Base-by-base conservation (phyloP, 345 rosid species). In the Eutrema japonicum region DNA sequence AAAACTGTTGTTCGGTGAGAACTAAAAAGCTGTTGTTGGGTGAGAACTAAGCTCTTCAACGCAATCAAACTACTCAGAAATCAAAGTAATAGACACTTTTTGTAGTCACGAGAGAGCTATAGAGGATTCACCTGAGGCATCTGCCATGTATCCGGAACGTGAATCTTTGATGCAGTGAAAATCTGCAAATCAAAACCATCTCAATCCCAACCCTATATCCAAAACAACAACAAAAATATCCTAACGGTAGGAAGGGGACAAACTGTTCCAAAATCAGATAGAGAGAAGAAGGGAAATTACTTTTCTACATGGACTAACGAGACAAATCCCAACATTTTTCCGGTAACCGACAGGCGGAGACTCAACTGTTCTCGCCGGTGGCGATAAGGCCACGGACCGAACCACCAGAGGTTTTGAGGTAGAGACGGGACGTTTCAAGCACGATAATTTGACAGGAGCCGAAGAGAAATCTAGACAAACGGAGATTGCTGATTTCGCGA, bases 301-400 rank as follows among this genome's bases (percentile, higher is more conserved):
- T 93, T 90, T 86, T 70, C 85, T 78, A 53, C 85, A 86, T 8
- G 88, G 85, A 64, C 84, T 81, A 50, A 88, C 77, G 10, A 90
- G 86, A 73, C 93, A 86, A 70, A 90, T 86, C 10, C 96, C 93
- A 9, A 90, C 96, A 45, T 85, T 90, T 71, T 77, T 85, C 56
- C 96, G 81, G 72, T 88, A 88, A 16, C 94, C 96, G n/a, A 77
- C 90, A 0, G 96, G 93, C n/a, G 94, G 85, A 73, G 81, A 66
- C 41, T 88, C 96, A 71, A 74, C 72, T n/a, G 83, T 49, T 26
- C 70, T 43, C 7, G 82, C 75, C 62, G 66, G 63, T 1, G 70
- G 32, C 7, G 84, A 73, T 42, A 72, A 71, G 38, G 80, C 67
- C 12, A 52, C 69, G 71, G 84, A 78, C 3, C 68, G 52, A 26